Evolutionary conservation across 2,329 filamentous ascomycete species (phyloP).

Genomic region (Botrytis fabae): DNA sequence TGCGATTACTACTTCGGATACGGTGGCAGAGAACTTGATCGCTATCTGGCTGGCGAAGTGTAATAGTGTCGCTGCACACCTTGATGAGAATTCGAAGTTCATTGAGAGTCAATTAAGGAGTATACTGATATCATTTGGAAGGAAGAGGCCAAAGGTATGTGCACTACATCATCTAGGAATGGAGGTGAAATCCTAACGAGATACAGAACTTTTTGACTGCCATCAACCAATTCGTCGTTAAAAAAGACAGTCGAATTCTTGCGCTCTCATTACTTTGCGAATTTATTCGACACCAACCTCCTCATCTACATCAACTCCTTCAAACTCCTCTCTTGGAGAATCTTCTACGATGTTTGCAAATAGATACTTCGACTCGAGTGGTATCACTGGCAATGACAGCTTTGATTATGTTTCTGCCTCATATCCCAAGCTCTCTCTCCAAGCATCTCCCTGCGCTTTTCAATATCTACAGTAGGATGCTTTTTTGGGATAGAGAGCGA

Average conservation of each 20-base stretch:
- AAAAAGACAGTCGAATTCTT: conserved; percentile 62
- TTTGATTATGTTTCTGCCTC: conserved; percentile 78
- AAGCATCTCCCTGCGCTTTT: conserved; percentile 71
- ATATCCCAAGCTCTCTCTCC: conserved; percentile 72
- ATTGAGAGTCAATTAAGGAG: conserved; percentile 49
- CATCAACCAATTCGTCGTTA: conserved; percentile 65
- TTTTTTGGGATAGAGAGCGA: conserved; percentile 68
- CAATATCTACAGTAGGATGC: conserved; percentile 74
- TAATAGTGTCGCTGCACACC: conserved; percentile 43
- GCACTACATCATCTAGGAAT: conserved; percentile 15
- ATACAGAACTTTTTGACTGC: conserved; percentile 64
- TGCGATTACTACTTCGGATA: conserved; percentile 46
- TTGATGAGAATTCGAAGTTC: conserved; percentile 48
- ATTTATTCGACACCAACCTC: conserved; percentile 75
- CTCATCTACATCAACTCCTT: conserved; percentile 70
- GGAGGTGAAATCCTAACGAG: conserved; percentile 30
- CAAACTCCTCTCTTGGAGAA: conserved; percentile 72
- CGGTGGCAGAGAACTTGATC: conserved; percentile 59
- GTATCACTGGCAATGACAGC: conserved; percentile 74
- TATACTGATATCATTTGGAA: conserved; percentile 51
- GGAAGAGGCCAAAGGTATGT: conserved; percentile 63
- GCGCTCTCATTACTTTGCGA: conserved; percentile 67
- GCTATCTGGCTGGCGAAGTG: conserved; percentile 56
- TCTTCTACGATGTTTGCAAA: conserved; percentile 71
- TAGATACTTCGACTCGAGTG: conserved; percentile 74